These are phyloP conservation scores for Irpex lacteus DNA, from an alignment of 1,284 basidiomycete species.

Conservation along the genomic window DNA sequence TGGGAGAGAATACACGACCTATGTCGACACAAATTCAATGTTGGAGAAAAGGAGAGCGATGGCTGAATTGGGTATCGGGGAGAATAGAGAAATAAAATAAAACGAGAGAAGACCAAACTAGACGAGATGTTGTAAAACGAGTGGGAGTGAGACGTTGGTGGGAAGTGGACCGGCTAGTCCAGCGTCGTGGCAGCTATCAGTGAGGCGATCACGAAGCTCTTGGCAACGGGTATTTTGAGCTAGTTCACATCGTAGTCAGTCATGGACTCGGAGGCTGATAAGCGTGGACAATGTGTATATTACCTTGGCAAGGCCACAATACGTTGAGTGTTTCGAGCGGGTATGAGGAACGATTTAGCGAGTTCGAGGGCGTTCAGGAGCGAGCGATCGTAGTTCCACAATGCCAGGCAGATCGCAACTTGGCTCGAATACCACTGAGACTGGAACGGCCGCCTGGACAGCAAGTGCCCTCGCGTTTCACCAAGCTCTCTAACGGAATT, in stretches of 20 bases:
- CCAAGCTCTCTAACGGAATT: conserved; percentile 45
- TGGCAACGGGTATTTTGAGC: conserved; percentile 25
- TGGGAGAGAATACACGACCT: background rate
- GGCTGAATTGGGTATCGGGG: background rate
- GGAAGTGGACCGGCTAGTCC: conserved; percentile 23
- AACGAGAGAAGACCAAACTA: background rate
- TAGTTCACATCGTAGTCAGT: conserved; percentile 10
- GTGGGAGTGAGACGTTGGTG: conserved; percentile 25
- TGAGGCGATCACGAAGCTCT: conserved; percentile 26
- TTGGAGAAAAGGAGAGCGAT: background rate
- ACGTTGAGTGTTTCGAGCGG: conserved; percentile 65
- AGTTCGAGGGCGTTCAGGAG: conserved; percentile 62
- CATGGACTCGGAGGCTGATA: background rate
- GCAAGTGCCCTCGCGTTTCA: conserved; percentile 45
- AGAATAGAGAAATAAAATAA: background rate
- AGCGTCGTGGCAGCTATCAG: conserved; percentile 24
- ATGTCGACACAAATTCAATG: background rate
- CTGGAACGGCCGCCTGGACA: conserved; percentile 65
- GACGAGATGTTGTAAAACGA: conserved; percentile 19
- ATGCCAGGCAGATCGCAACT: conserved; percentile 50
- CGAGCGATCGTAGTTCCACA: conserved; percentile 63
- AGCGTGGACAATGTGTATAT: conserved; percentile 8
- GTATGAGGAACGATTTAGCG: conserved; percentile 59
- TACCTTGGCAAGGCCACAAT: conserved; percentile 70
- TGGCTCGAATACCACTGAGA: conserved; percentile 58